phyloP scores from a whole-genome alignment of 306 rosid genomes.

The Cucumis hystrix region DNA sequence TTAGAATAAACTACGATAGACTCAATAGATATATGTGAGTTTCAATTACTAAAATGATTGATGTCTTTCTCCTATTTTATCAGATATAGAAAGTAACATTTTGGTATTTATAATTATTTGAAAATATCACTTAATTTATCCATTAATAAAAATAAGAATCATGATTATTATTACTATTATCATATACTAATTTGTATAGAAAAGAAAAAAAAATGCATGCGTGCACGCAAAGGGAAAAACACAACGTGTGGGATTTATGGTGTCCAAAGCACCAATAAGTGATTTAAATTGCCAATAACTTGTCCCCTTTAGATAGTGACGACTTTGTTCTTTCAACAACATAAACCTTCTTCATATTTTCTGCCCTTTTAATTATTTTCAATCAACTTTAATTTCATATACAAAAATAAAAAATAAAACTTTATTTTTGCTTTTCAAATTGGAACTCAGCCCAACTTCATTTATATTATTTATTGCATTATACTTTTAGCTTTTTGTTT shows the following conservation, averaged over 20 bases:
- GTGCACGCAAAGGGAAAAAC: slow-evolving; percentile 36
- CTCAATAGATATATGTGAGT: too few species aligned
- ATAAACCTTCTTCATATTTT: neutral
- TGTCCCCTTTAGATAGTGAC: neutral
- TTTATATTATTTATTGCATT: neutral
- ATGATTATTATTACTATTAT: too few species aligned
- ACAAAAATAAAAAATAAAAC: neutral
- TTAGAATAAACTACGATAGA: too few species aligned
- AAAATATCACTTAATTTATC: too few species aligned
- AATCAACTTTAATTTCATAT: neutral
- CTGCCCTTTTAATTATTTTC: neutral
- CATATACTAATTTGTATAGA: too few species aligned
- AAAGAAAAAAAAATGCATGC: neutral
- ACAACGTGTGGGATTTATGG: neutral
- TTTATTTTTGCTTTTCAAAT: neutral
- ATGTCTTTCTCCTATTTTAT: too few species aligned
- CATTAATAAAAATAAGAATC: too few species aligned
- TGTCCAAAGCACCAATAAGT: slow-evolving; percentile 3
- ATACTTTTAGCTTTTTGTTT: neutral
- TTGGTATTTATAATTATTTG: too few species aligned
- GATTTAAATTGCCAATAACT: neutral
- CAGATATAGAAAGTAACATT: too few species aligned
- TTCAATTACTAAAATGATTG: too few species aligned
- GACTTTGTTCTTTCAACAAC: neutral
- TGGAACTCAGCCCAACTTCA: neutral